Conservation (phyloP, 176 grass and related monocot species). For the Stipa capillata region DNA sequence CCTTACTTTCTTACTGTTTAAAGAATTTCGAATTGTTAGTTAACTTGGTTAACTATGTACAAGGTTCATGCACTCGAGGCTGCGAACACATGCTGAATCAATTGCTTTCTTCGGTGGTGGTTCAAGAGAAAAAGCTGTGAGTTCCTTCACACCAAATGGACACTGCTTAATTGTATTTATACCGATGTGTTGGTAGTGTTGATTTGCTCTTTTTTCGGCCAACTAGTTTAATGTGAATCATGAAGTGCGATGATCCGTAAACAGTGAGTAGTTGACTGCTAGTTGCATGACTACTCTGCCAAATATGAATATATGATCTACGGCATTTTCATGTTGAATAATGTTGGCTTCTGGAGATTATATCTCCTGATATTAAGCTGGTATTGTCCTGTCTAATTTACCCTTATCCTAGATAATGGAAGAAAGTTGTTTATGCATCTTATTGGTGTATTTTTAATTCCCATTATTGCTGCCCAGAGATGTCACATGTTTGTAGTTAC, state of each 20-base stretch:
- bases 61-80: conserved; percentile 95
- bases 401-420: background rate
- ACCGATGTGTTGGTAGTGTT: background rate
- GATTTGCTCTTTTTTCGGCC: background rate
- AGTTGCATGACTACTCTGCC: background rate
- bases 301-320: too few species aligned
- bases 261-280: background rate
- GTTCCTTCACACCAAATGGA: conserved; percentile 17
- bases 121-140: conserved; percentile 87
- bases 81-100: conserved; percentile 95
- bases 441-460: too few species aligned
- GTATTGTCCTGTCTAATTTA: background rate
- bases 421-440: background rate
- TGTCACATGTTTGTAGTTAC: too few species aligned
- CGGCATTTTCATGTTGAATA: too few species aligned
- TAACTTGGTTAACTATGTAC: conserved; percentile 26
- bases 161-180: background rate
- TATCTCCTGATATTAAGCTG: background rate
- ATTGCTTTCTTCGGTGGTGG: conserved; percentile 99
- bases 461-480: too few species aligned
- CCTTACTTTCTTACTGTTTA: background rate
- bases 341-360: too few species aligned
- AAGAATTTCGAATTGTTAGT: conserved; percentile 12
- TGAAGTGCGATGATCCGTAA: background rate
- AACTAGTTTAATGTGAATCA: conserved; percentile 1